These are phyloP conservation scores for Trametes pubescens DNA, from an alignment of 1,284 basidiomycete genomes.

Conservation along the genomic window DNA sequence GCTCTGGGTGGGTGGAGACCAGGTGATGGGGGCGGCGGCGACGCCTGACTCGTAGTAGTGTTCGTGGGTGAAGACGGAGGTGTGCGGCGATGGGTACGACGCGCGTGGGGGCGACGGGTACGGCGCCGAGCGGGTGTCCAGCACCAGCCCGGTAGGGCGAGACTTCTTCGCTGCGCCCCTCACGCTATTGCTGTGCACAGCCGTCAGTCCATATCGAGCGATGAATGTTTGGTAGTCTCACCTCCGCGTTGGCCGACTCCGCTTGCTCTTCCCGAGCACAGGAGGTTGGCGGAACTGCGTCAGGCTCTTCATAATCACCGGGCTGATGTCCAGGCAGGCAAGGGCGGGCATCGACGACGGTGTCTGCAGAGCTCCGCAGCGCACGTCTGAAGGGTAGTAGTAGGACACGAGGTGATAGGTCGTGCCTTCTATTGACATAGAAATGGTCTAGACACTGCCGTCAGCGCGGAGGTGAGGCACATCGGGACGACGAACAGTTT, in stretches of 20 bases:
- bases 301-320: slow-evolving; percentile 27
- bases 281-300: slow-evolving; percentile 32
- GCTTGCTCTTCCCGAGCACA: slow-evolving; percentile 20
- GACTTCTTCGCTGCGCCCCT: slow-evolving; percentile 13
- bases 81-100: slow-evolving; percentile 9
- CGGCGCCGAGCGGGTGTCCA: slow-evolving; percentile 20
- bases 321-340: slow-evolving; percentile 28
- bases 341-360: slow-evolving; percentile 33
- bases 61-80: slow-evolving; percentile 2
- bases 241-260: slow-evolving; percentile 25
- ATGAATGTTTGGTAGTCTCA: not conserved
- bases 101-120: slow-evolving; percentile 9
- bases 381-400: slow-evolving; percentile 38
- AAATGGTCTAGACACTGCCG: slow-evolving; percentile 32
- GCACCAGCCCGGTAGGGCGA: slow-evolving; percentile 15
- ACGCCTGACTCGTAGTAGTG: slow-evolving; percentile 12
- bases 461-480: slow-evolving; percentile 5
- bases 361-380: slow-evolving; percentile 33
- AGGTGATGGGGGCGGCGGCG: not conserved
- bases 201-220: not conserved
- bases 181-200: slow-evolving; percentile 2
- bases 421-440: slow-evolving; percentile 34
- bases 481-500: not conserved
- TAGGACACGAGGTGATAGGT: slow-evolving; percentile 40
- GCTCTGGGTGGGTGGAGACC: slow-evolving; percentile 10